Evolutionary conservation across 345 rosid species (phyloP), one percentile per base, ranked within the genome.

Genomic region (Arabidopsis arenosa): DNA sequence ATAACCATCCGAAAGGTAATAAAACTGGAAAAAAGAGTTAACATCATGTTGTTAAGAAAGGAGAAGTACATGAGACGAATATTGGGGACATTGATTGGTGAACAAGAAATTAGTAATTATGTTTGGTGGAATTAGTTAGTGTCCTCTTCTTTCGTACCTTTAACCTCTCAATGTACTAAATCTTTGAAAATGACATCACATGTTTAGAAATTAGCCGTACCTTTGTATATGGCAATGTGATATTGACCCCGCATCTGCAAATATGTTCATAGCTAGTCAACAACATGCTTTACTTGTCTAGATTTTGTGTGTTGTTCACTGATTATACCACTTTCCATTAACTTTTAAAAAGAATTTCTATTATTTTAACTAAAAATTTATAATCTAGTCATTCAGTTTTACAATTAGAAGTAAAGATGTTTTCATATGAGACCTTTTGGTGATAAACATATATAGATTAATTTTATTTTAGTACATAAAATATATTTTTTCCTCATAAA

Each of bases 41-140:
- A 52, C 74, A 68, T 68, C 63, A 51, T 40, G 74, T 75, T 75
- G 74, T 60, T 60, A 21, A 68, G 74, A 75, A 75, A 68, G 63
- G 48, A 68, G 48, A 67, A 41, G 62, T 68, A 68, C 74, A 68
- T 62, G 63, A 32, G 41, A 40, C 59, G 55, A 66, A 66, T 75
- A 57, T 47, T 57, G 41, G 6, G 32, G 72, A 75, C 74, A 59
- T 75, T 40, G 74, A 75, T 75, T 68, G 79, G 74, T 68, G 55
- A 68, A 35, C 74, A 75, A 75, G 62, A 68, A 68, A 68, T 32
- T 52, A 14, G 74, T 61, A 75, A 68, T 61, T 75, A 12, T 75
- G 74, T 75, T 75, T 75, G 79, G 74, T 68, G 79, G 57, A 75
- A 62, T 68, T 75, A 40, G 74, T 75, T 75, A 75, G 63, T 75